phyloP scores from a whole-genome alignment of 2,329 filamentous ascomycete species.

The Fonsecaea multimorphosa region DNA sequence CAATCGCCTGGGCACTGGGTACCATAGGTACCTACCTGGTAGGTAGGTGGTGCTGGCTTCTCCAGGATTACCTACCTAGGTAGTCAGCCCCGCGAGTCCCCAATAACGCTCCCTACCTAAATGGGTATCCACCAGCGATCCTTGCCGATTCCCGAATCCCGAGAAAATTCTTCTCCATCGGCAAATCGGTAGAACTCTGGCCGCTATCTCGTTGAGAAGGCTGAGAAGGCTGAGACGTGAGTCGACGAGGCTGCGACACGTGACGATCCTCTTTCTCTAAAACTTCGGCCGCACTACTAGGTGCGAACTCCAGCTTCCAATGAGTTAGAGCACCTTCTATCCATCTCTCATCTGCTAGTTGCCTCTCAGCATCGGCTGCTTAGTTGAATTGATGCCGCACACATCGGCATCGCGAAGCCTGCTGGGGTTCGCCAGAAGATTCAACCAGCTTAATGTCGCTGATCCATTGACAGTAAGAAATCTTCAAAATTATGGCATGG shows the following conservation, averaged over 20 bases:
- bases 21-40: too few relatives aligned
- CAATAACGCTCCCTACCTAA: too few relatives aligned
- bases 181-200: too few relatives aligned
- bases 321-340: neutral
- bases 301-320: neutral
- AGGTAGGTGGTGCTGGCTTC: too few relatives aligned
- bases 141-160: too few relatives aligned
- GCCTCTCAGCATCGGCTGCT: neutral
- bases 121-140: too few relatives aligned
- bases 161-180: too few relatives aligned
- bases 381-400: constrained; percentile 29
- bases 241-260: neutral
- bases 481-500: neutral
- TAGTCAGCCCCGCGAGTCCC: too few relatives aligned
- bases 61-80: too few relatives aligned
- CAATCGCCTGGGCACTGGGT: too few relatives aligned
- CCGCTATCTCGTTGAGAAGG: too few relatives aligned
- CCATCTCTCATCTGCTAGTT: neutral
- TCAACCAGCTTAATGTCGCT: constrained; percentile 40
- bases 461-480: constrained; percentile 49
- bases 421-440: constrained; percentile 33
- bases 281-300: neutral
- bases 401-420: constrained; percentile 30
- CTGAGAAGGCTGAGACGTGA: too few relatives aligned
- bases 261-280: neutral